Percentiles rank a stretch among this genome's conserved stretches.
These are phyloP conservation scores for Eremothecium coryli DNA, from an alignment of 1,139 yeast genomes.

Conservation along the genomic window DNA sequence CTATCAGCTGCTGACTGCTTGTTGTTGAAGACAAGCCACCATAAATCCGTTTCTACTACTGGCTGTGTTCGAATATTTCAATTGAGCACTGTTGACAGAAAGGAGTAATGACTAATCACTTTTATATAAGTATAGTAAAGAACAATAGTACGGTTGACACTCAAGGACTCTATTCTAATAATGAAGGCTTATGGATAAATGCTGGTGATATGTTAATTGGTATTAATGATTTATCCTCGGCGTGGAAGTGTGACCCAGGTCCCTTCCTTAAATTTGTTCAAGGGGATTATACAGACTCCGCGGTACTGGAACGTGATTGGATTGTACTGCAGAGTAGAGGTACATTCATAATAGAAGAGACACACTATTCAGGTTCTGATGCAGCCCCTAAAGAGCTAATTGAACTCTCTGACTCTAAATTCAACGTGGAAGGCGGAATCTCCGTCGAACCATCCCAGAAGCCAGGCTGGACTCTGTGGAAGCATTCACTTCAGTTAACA, in stretches of 20 bases:
- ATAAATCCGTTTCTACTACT: too few species aligned
- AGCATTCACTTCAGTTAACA: too few species aligned
- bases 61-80: too few species aligned
- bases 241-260: constrained; percentile 1
- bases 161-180: background rate
- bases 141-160: background rate
- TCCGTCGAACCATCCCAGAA: too few species aligned
- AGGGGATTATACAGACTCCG: background rate
- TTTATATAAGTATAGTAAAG: background rate
- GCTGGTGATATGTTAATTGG: background rate
- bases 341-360: constrained; percentile 1
- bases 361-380: background rate
- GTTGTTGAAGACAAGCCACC: too few species aligned
- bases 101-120: too few species aligned
- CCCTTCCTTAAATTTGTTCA: constrained; percentile 1
- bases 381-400: background rate
- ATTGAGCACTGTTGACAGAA: too few species aligned
- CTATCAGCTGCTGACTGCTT: too few species aligned
- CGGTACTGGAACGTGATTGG: constrained; percentile 3
- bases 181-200: background rate
- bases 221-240: background rate
- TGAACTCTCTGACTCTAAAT: background rate
- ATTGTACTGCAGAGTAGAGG: background rate
- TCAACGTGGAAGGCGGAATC: background rate
- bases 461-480: too few species aligned